A percentile compares a stretch with the other conserved stretches of the same genome.
phyloP scores from a whole-genome alignment of 1,284 basidiomycete genomes.

The Paramarasmius palmivorus region DNA sequence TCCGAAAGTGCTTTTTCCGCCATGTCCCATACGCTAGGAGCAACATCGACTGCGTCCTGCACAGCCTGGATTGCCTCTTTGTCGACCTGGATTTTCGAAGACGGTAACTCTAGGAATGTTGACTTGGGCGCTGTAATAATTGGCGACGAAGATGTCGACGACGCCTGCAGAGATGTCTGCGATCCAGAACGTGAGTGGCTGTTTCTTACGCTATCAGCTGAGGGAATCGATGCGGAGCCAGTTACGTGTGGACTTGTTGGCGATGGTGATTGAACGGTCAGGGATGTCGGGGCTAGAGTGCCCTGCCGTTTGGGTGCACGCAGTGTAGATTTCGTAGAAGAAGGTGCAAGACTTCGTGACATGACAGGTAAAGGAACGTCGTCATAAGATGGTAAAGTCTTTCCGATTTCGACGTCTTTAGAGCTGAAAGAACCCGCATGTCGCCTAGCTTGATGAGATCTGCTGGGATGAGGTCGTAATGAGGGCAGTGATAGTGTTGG shows the following conservation, averaged over 20 bases:
- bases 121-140: slow-evolving; percentile 25
- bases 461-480: slow-evolving; percentile 25
- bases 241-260: slow-evolving; percentile 15
- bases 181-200: slow-evolving; percentile 61
- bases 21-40: slow-evolving; percentile 73
- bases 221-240: slow-evolving; percentile 16
- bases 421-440: slow-evolving; percentile 93
- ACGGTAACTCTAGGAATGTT: slow-evolving; percentile 44
- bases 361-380: slow-evolving; percentile 30
- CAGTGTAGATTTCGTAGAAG: slow-evolving; percentile 40
- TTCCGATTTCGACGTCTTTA: slow-evolving; percentile 89
- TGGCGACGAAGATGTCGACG: slow-evolving; percentile 43
- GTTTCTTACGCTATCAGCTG: slow-evolving; percentile 16
- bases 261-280: slow-evolving; percentile 19
- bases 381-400: slow-evolving; percentile 70
- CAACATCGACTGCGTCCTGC: slow-evolving; percentile 64
- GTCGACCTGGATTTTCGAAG: slow-evolving; percentile 61
- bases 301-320: slow-evolving; percentile 48
- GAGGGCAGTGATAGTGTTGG: slow-evolving; percentile 21
- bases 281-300: slow-evolving; percentile 19
- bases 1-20: slow-evolving; percentile 61
- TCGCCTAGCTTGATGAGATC: slow-evolving; percentile 65
- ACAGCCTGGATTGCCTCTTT: slow-evolving; percentile 71
- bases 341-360: slow-evolving; percentile 33
- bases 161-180: slow-evolving; percentile 50